A percentile compares a stretch with the other conserved stretches of the same genome.
These are phyloP conservation scores for Starmerella stigmatis DNA, from an alignment of 805 yeast species.

Conservation along the genomic window DNA sequence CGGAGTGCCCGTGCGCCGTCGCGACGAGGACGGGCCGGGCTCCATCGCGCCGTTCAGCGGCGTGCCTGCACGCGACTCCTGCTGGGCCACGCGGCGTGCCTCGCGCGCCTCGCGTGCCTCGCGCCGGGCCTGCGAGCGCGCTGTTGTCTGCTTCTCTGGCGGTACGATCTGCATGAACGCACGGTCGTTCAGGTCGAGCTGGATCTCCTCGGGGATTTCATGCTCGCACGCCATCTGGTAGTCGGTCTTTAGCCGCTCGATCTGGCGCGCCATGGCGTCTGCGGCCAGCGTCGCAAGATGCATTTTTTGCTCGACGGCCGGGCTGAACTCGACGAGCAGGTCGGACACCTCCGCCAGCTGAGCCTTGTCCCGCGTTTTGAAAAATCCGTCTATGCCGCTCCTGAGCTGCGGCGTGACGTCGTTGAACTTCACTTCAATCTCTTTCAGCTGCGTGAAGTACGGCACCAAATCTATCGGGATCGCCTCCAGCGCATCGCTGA, in stretches of 20 bases:
- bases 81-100: slow-evolving; percentile 37
- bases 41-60: slow-evolving; percentile 8
- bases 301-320: slow-evolving; percentile 93
- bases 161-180: slow-evolving; percentile 63
- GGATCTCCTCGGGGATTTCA: slow-evolving; percentile 72
- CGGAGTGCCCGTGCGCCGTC: slow-evolving; percentile 19
- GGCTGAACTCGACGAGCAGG: slow-evolving; percentile 58
- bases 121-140: slow-evolving; percentile 73
- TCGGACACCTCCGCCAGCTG: slow-evolving; percentile 33
- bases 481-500: slow-evolving; percentile 83
- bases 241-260: slow-evolving; percentile 67
- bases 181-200: slow-evolving; percentile 63
- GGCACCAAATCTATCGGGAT: slow-evolving; percentile 73
- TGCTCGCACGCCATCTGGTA: slow-evolving; percentile 59
- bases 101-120: slow-evolving; percentile 88
- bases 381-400: slow-evolving; percentile 41
- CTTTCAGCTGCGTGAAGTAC: slow-evolving; percentile 78
- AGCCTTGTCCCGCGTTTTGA: slow-evolving; percentile 30
- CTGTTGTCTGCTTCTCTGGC: slow-evolving; percentile 45
- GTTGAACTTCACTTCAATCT: slow-evolving; percentile 89
- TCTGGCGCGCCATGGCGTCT: slow-evolving; percentile 59
- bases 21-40: slow-evolving; percentile 10
- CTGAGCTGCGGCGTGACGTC: slow-evolving; percentile 59
- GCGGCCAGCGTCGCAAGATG: slow-evolving; percentile 89
- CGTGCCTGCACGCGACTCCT: slow-evolving; percentile 18